Percentiles rank a stretch among this genome's conserved stretches.
These are phyloP conservation scores for Nicotiana undulata DNA, from an alignment of 257 asterid genomes.

Conservation along the genomic window DNA sequence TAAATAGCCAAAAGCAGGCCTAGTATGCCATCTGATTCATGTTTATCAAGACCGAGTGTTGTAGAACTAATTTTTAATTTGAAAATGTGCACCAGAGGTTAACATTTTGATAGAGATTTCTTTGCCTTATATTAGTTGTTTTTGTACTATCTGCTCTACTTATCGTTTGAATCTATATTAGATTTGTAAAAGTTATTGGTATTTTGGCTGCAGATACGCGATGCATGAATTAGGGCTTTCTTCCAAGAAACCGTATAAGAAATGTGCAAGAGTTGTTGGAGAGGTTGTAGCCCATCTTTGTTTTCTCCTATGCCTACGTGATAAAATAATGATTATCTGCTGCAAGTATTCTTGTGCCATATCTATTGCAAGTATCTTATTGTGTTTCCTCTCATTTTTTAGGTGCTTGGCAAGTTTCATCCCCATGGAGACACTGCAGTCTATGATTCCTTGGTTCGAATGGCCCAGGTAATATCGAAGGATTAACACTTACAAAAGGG, in stretches of 20 bases:
- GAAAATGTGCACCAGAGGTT: background rate
- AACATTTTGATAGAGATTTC: background rate
- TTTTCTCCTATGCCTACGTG: background rate
- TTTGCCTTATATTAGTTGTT: background rate
- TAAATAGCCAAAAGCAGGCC: background rate
- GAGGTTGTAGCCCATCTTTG: conserved; percentile 54
- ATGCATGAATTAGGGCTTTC: conserved; percentile 97
- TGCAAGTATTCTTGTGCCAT: background rate
- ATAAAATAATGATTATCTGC: background rate
- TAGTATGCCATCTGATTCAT: background rate
- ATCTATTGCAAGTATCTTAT: background rate
- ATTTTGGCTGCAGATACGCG: conserved; percentile 52
- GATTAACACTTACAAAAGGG: background rate
- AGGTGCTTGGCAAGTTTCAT: conserved; percentile 98
- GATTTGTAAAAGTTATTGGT: background rate
- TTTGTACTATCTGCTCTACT: background rate
- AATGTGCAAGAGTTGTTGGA: conserved; percentile 98
- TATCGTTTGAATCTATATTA: background rate
- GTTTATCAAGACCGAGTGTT: background rate
- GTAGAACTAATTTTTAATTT: background rate
- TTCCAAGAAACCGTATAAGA: conserved; percentile 85
- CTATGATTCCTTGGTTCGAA: conserved; percentile 94
- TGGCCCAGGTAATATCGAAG: conserved; percentile 77
- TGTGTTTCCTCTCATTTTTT: conserved; percentile 10
- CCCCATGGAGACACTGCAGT: conserved; percentile 97